A percentile compares a stretch with the other conserved stretches of the same genome.
Evolutionary conservation across 2,329 filamentous ascomycete species (phyloP).

Genomic region (Emydomyces testavorans): DNA sequence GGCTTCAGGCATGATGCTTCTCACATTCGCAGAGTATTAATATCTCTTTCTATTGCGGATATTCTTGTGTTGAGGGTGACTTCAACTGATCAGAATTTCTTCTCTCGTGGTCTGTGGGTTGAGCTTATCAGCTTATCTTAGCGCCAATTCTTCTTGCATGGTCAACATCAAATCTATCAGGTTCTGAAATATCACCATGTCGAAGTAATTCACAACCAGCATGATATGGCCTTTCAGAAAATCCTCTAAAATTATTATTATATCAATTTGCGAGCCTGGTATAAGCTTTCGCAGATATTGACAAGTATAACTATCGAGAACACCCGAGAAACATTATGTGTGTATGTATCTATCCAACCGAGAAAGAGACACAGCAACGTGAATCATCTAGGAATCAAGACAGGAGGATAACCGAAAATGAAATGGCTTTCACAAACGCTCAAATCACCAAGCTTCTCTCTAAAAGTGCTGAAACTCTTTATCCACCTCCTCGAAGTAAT

Average conservation of each 20-base stretch:
- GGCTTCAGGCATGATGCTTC: constrained; percentile 20
- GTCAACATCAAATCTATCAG: not conserved
- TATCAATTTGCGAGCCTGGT: too few species aligned
- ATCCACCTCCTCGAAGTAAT: constrained; percentile 75
- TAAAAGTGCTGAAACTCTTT: constrained; percentile 51
- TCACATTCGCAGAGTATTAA: not conserved
- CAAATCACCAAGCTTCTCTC: not conserved
- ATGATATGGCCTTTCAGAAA: too few species aligned
- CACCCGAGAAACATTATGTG: too few species aligned
- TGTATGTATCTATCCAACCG: too few species aligned
- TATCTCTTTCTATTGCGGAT: not conserved
- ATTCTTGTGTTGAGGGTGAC: not conserved
- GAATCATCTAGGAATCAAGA: not conserved
- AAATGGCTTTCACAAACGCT: not conserved
- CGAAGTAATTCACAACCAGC: too few species aligned
- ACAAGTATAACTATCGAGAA: too few species aligned
- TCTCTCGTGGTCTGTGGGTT: constrained; percentile 11
- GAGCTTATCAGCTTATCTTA: constrained; percentile 34
- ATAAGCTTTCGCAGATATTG: too few species aligned
- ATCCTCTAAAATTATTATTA: too few species aligned
- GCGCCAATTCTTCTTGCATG: constrained; percentile 13
- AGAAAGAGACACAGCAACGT: not conserved
- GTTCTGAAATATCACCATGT: too few species aligned
- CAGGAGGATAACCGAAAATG: not conserved
- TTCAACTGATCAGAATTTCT: constrained; percentile 12